Evolutionary conservation across 208 protist species (phyloP), one percentile per base, ranked within the genome.

Genomic region (Porcisia hertigi): DNA sequence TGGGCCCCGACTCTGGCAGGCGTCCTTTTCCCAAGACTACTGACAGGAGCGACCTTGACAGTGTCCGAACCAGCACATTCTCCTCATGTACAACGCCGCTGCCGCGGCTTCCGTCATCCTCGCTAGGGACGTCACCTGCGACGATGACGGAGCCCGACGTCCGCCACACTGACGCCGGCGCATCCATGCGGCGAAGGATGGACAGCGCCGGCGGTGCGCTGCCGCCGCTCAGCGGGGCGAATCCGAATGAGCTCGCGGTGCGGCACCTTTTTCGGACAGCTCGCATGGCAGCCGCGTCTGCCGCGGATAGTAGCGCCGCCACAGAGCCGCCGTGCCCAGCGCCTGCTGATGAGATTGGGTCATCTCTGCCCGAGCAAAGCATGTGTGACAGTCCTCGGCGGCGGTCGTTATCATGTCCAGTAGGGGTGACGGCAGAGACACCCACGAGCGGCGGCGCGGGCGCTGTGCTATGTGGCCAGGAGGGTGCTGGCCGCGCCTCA

Each of bases 231-330:
- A 57, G 43, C 36, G 59, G 41, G 12, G 25, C 41, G 49, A 80
- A 85, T 49, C 49, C 76, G 11, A 85, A 78, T 59, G 55, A 63
- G 72, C 12, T 75, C 41, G 80, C 80, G 25, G 80, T 85, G 23
- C 76, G 72, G 3, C 34, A 16, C 34, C 65, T 85, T 16, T 85
- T 85, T 23, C 65, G 62, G 14, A 11, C 59, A 8, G 70, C 70
- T 1, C 76, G 58, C 18, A 34, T 49, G 41, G 62, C 4, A 67
- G 64, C 62, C 3, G 36, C 53, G 0, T 12, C 34, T 30, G 20
- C 59, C 0, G 58, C 45, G 1, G 69, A 25, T 6, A 12, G 12
- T 20, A 39, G 34, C 41, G 12, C 70, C 36, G 30, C 11, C 0
- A 47, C 70, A 6, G 36, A 34, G 3, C 1, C 4, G 9, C 36